Base-by-base conservation (phyloP, 306 rosid species). In the Lathyrus aphaca region DNA sequence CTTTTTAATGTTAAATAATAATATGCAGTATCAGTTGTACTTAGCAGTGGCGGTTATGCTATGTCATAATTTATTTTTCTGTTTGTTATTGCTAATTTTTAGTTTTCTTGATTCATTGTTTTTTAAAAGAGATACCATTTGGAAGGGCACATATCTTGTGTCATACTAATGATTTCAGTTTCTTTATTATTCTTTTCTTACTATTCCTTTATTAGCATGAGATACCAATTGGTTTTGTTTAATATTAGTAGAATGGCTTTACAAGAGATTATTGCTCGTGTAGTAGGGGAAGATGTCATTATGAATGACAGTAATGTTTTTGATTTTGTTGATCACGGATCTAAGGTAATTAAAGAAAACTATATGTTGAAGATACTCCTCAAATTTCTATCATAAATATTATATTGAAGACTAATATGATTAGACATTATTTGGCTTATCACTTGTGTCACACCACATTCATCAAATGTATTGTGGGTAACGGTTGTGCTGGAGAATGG, bases 181-280 rank as follows among this genome's bases (percentile, higher is more conserved):
- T 42, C 35, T 49, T 23, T 21, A 6, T 67, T n/a, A n/a, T n/a
- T n/a, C 27, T 70, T 51, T 45, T 55, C 2, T 61, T 61, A 25
- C 6, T 25, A 44, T 58, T 11, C 11, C 39, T 40, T 29, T 79
- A 42, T 63, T 74, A 57, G 35, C 70, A n/a, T 29, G 44, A 13
- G 44, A 16, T 64, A 54, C 53, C 9, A 5, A n/a, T n/a, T n/a
- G 53, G 39, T 35, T 57, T 75, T 16, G 48, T 71, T 57, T 74
- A 57, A 64, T 51, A 91, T 95, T 71, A 95, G 96, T 75, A 77
- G 99, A 64, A 84, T 95, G 87, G 29, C 92, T 17, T 79, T 95
- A 80, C 99, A 95, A 81, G 87, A 91, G 78, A 95, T 95, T 74
- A 89, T 95, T 73, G 99, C 97, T 16, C 60, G 49, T 51, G 92